Percentiles rank a stretch among this genome's conserved stretches.
Evolutionary conservation across 1,284 basidiomycete genomes (phyloP).

Genomic region (Fomitopsis palustris): DNA sequence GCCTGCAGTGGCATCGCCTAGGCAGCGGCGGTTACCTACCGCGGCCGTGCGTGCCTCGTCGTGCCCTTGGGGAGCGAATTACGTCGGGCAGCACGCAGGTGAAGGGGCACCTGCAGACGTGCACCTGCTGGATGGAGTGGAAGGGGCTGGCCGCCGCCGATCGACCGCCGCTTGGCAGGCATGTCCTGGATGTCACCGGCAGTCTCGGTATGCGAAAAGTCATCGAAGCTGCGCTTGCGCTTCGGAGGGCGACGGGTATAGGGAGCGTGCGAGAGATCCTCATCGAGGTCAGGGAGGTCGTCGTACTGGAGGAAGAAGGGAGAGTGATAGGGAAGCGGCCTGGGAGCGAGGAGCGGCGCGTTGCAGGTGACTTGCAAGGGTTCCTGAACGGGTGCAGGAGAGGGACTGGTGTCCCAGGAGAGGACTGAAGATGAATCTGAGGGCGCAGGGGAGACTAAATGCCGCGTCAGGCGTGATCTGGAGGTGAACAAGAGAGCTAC

Average conservation of each 20-base stretch:
- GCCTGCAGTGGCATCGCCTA: background rate
- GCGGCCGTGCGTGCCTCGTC: background rate
- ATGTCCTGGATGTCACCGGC: conserved; percentile 3
- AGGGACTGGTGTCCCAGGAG: conserved; percentile 22
- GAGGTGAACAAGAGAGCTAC: conserved; percentile 5
- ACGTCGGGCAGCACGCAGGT: background rate
- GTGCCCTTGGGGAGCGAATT: conserved; percentile 1
- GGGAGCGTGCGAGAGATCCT: conserved; percentile 65
- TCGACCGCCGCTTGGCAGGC: conserved; percentile 20
- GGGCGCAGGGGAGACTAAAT: conserved; percentile 38
- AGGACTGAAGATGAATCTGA: conserved; percentile 34
- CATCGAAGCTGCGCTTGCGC: conserved; percentile 46
- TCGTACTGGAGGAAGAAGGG: conserved; percentile 59
- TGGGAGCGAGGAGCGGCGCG: conserved; percentile 60
- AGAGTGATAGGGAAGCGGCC: conserved; percentile 64
- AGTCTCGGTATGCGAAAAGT: conserved; percentile 14
- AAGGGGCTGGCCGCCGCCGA: background rate
- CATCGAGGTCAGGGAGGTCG: conserved; percentile 63
- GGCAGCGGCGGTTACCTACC: background rate
- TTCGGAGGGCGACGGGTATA: conserved; percentile 52
- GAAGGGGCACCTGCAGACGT: background rate
- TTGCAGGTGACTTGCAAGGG: conserved; percentile 51
- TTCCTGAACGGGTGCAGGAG: conserved; percentile 26
- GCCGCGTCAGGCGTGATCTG: conserved; percentile 5
- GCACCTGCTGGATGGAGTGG: background rate